Evolutionary conservation across 768 basidiomycete species (phyloP), one percentile per base, ranked within the genome.

Genomic region (Panus rudis): DNA sequence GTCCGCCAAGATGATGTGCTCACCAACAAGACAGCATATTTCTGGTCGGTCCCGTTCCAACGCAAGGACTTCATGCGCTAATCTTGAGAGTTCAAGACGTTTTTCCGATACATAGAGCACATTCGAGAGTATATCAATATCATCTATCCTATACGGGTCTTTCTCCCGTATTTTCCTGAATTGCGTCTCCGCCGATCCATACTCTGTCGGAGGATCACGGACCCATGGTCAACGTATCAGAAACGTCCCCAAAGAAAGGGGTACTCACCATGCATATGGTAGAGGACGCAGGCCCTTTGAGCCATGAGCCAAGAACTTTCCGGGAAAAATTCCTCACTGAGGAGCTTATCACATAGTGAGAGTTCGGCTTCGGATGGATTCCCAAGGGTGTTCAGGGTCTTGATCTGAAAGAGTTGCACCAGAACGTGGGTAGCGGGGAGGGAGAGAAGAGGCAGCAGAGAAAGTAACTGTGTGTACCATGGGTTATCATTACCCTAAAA

Each of bases 41-140:
- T 99, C 96, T 21, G 96, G 94, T 22, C 94, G 75, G 64, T 94
- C 88, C 63, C 90, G 84, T 54, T 98, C 92, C 24, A 94, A 67
- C 21, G 80, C 75, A 35, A 92, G 73, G 62, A 92, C 94, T 51
- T 93, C 84, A 50, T 92, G 92, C 6, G 94, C 96, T 27, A 98
- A 72, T 59, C 81, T 81, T 16, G 92, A 92, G 32, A 99, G 68
- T 56, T 94, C 93, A 25, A 88, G 67, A 34, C 79, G 77, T 54
- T 89, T 90, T 55, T 92, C 88, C 37, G 89, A 90, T 3, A 98
- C 92, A 62, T 97, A 98, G 31, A 98, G 73, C 57, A 98, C 96
- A 59, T 98, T 96, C 43, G 92, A 94, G 61, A 86, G 92, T 27
- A 96, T 80, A 56, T 98, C 96, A 44, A 98, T 84, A 55, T 96